phyloP scores from a whole-genome alignment of 2,329 filamentous ascomycete genomes.

The Ceratocystis ficicola region DNA sequence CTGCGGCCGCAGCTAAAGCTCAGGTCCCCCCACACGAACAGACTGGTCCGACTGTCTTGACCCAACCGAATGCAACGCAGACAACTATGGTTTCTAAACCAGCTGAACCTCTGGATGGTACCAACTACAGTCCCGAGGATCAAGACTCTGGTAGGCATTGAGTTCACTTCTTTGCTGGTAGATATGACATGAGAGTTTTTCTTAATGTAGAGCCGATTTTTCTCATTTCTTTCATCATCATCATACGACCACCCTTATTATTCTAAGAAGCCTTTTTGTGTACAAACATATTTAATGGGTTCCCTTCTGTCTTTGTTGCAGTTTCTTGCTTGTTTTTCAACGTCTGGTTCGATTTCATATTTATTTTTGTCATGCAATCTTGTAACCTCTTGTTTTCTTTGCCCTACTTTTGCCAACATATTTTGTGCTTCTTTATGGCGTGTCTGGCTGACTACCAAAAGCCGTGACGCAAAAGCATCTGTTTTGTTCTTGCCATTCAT shows the following conservation, averaged over 20 bases:
- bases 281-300: background rate
- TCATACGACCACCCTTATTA: background rate
- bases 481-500: too few species aligned
- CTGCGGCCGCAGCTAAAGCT: slow-evolving; percentile 31
- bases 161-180: too few species aligned
- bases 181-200: background rate
- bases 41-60: slow-evolving; percentile 44
- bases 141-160: slow-evolving; percentile 31
- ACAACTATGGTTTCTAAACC: slow-evolving; percentile 46
- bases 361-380: too few species aligned
- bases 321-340: background rate
- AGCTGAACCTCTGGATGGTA: slow-evolving; percentile 52
- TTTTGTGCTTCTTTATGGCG: too few species aligned
- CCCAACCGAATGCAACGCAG: slow-evolving; percentile 44
- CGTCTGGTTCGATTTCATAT: background rate
- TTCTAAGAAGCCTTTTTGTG: background rate
- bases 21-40: slow-evolving; percentile 29
- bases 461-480: too few species aligned
- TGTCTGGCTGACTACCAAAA: too few species aligned
- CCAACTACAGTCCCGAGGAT: slow-evolving; percentile 53
- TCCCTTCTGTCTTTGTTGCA: background rate
- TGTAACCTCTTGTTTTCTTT: too few species aligned
- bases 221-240: background rate
- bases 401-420: too few species aligned
- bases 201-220: background rate